phyloP scores from a whole-genome alignment of 2,329 filamentous ascomycete genomes.

The Rugonectria rugulosa region DNA sequence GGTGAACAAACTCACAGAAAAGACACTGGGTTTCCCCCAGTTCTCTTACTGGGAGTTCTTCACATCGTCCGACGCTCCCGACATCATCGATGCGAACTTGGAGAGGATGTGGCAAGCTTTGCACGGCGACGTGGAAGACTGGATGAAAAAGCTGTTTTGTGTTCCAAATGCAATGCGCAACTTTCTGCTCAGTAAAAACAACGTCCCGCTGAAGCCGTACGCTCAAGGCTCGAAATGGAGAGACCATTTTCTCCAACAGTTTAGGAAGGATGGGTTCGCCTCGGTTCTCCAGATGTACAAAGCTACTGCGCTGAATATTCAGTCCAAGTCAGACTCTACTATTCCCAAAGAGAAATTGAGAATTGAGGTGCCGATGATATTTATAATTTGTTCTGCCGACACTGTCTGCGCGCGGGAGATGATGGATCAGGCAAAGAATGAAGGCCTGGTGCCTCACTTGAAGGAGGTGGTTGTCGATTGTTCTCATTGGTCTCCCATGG shows the following conservation, averaged over 20 bases:
- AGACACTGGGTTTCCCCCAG: slow-evolving; percentile 11
- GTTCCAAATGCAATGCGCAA: slow-evolving; percentile 22
- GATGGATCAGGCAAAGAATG: slow-evolving; percentile 15
- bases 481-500: slow-evolving; percentile 24
- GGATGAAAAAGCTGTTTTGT: slow-evolving; percentile 24
- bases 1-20: slow-evolving; percentile 5
- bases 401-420: slow-evolving; percentile 15
- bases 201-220: slow-evolving; percentile 13
- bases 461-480: slow-evolving; percentile 16
- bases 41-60: slow-evolving; percentile 25
- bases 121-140: slow-evolving; percentile 15
- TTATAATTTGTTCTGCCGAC: slow-evolving; percentile 7
- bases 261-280: slow-evolving; percentile 6
- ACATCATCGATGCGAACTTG: slow-evolving; percentile 16
- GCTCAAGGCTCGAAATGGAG: slow-evolving; percentile 2
- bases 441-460: slow-evolving; percentile 19
- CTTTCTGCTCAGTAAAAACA: slow-evolving; percentile 14
- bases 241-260: slow-evolving; percentile 13
- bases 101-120: slow-evolving; percentile 21
- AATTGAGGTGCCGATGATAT: slow-evolving; percentile 13
- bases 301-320: slow-evolving; percentile 14
- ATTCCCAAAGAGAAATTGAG: slow-evolving; percentile 1
- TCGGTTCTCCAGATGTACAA: slow-evolving; percentile 21
- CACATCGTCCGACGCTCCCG: slow-evolving; percentile 6
- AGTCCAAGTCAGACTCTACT: slow-evolving; percentile 3